phyloP scores from a whole-genome alignment of 2,329 filamentous ascomycete species.

The Colletotrichum simmondsii region DNA sequence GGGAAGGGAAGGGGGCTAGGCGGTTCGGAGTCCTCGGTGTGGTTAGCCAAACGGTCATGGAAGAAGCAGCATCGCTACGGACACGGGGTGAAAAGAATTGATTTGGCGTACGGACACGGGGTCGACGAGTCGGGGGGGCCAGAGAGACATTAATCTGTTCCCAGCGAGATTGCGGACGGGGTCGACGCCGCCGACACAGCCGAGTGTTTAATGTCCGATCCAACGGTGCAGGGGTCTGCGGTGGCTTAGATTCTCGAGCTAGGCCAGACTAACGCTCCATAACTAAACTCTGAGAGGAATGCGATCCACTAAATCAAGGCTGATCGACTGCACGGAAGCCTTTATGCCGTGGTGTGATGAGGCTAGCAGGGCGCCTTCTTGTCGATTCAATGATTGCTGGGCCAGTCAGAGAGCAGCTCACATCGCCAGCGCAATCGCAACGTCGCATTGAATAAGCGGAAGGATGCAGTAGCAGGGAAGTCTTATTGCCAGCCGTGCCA shows the following conservation, averaged over 20 bases:
- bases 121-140: background rate
- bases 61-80: conserved; percentile 9
- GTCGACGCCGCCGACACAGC: conserved; percentile 11
- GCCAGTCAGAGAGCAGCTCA: background rate
- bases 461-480: background rate
- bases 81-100: conserved; percentile 8
- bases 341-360: background rate
- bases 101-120: conserved; percentile 22
- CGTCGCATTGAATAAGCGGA: background rate
- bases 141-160: background rate
- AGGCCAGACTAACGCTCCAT: background rate
- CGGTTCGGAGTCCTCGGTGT: background rate
- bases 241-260: conserved; percentile 18
- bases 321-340: background rate
- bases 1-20: background rate
- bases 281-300: background rate
- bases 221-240: background rate
- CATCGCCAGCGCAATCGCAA: background rate
- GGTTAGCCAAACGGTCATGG: background rate
- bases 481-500: background rate
- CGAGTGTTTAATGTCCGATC: background rate
- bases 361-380: background rate
- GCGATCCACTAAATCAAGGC: background rate
- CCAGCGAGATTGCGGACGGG: conserved; percentile 11
- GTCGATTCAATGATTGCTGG: background rate